Base-by-base conservation (phyloP, 2,329 filamentous ascomycete genomes). In the Aspergillus brunneoviolaceus region DNA sequence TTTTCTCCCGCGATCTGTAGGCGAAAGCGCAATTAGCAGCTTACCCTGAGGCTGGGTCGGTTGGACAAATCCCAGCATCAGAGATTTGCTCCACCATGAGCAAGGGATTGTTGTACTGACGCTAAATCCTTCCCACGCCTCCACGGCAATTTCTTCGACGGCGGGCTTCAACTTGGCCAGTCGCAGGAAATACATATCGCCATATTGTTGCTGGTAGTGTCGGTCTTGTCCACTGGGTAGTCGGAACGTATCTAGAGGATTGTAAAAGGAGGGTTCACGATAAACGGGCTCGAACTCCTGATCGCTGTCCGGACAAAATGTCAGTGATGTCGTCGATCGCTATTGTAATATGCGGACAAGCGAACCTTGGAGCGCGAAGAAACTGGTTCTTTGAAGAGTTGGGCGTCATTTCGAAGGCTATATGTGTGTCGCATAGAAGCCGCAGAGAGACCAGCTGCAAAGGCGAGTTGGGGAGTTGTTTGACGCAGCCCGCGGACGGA, bases 171-270 rank as follows among this genome's bases (percentile, higher is more conserved):
- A 86, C 77, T 90, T 90, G 42, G 91, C 87, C 25, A 99, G 84
- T 12, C 95, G 90, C 68, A 97, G 76, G 74, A 97, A 99, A 82
- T 99, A 99, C 86, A 98, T 94, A 77, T 99, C 95, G 63, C 90
- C 91, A 84, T 91, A 99, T 78, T 99, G 95, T 75, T 98, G 95
- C 74, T 93, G 84, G 75, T 98, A 99, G 57, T 92, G 89, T 63
- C 83, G 81, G 39, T 81, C 77, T 48, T 81, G 76, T 27, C 84
- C 84, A 64, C 81, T 88, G 25, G 90, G 84, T 10, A 98, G 85
- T 52, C 80, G 80, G 76, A 92, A 98, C 7, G 88, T 89, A 57
- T 87, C 79, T 29, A 96, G 82, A 0, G 94, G 87, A 59, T 86
- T 88, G 80, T 97, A 98, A 58, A 77, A 69, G 3, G 85, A 87